Evolutionary conservation across 768 basidiomycete species (phyloP), one percentile per base, ranked within the genome.

Genomic region (Trametes gibbosa): DNA sequence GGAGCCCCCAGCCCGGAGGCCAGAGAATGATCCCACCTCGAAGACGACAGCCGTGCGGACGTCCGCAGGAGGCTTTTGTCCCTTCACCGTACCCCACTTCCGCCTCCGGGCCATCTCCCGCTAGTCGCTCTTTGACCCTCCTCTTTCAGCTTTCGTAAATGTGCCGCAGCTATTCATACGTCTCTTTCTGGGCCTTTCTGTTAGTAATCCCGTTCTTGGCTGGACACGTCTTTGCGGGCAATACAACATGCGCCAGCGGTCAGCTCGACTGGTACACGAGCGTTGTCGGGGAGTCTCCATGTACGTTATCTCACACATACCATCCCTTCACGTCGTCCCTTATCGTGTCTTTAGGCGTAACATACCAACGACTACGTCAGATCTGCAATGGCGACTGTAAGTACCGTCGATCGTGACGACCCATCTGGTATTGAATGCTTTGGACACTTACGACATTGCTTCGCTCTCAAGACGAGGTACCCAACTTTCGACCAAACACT

Each of bases 381-480:
- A 65, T 65, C 5, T 65, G 64, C 52, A 63, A 65, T 41, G 42
- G 25, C 39, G 55, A 62, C 16, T 65, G 64, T 65, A 35, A 50
- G 61, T 45, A 8, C 9, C 2, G n/a, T 19, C 2, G 8, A 17
- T 39, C 21, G 24, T 35, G 9, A 16, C 5, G 8, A 17, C 37
- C 4, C 37, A 16, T 10, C 16, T 7, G 10, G n/a, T n/a, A n/a
- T n/a, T n/a, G n/a, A n/a, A n/a, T 29, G 1, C 3, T 6, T 6
- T 1, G 41, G 13, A 19, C 24, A 10, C 12, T 8, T 5, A n/a
- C n/a, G 1, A 17, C 32, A 1, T 35, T 3, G 37, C 23, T 12
- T 12, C 2, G 7, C 7, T 34, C n/a, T 23, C 32, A 13, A 58
- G 56, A 58, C 34, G 48, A 58, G 17, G 56, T 58, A 34, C 48